Conservation (phyloP, 1,284 basidiomycete genomes). For the Malassezia nana region DNA sequence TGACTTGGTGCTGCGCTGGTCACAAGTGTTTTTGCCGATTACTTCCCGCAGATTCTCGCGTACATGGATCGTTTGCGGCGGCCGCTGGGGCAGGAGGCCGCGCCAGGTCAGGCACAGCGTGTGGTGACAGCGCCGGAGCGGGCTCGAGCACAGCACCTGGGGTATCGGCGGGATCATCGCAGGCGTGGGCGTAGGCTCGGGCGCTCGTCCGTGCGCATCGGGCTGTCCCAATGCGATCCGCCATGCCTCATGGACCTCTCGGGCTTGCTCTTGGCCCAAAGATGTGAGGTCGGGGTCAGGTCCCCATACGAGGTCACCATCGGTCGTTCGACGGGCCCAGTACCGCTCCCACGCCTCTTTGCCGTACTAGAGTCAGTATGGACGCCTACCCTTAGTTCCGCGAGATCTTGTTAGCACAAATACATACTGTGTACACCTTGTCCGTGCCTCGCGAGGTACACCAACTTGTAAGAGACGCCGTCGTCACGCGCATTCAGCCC, state of each 20-base stretch:
- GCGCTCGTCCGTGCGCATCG: background rate
- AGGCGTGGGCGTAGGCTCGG: background rate
- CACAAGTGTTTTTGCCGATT: slow-evolving; percentile 9
- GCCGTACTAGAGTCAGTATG: slow-evolving; percentile 1
- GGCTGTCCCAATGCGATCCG: background rate
- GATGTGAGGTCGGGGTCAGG: slow-evolving; percentile 10
- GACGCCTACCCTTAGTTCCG: background rate
- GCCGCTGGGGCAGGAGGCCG: background rate
- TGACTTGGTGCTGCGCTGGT: background rate
- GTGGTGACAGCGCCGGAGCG: background rate
- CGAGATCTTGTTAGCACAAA: slow-evolving; percentile 3
- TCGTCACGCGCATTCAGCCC: background rate
- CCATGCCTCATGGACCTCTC: background rate
- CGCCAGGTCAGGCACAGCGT: background rate
- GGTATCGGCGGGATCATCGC: slow-evolving; percentile 1
- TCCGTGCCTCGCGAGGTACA: slow-evolving; percentile 13
- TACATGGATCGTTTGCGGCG: background rate
- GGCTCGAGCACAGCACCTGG: slow-evolving; percentile 1
- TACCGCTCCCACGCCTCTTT: slow-evolving; percentile 4
- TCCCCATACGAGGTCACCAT: background rate
- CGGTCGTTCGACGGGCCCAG: background rate
- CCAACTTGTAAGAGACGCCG: slow-evolving; percentile 1
- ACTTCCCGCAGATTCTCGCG: slow-evolving; percentile 6
- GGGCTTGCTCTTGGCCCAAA: slow-evolving; percentile 1
- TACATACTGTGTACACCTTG: slow-evolving; percentile 10